Evolutionary conservation across 1,284 basidiomycete genomes (phyloP).

Genomic region (Meira nashicola): DNA sequence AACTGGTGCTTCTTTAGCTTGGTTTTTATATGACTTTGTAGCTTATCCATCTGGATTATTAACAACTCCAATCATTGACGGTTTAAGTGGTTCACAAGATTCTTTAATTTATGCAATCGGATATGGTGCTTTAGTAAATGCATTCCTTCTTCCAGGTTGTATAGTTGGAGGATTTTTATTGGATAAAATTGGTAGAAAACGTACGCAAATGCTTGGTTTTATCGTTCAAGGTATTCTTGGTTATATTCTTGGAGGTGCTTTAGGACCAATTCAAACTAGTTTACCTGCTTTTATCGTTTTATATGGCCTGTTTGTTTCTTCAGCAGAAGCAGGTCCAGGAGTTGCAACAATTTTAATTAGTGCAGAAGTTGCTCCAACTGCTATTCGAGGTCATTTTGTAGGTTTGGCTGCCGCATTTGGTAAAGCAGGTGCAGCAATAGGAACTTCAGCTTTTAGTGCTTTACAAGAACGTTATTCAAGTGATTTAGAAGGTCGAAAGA

Average conservation of each 20-base stretch:
- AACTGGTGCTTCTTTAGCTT: constrained; percentile 67
- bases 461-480: constrained; percentile 17
- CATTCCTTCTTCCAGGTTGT: constrained; percentile 29
- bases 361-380: constrained; percentile 18
- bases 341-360: constrained; percentile 15
- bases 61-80: background rate
- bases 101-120: constrained; percentile 29
- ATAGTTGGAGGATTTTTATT: constrained; percentile 59
- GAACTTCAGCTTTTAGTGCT: constrained; percentile 34
- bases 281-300: constrained; percentile 62
- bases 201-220: constrained; percentile 33
- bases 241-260: constrained; percentile 56
- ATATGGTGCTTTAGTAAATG: constrained; percentile 40
- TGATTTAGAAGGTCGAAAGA: constrained; percentile 14
- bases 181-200: constrained; percentile 43
- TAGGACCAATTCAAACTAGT: constrained; percentile 22
- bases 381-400: constrained; percentile 38
- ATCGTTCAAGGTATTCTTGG: constrained; percentile 55
- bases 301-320: constrained; percentile 82
- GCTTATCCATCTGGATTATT: background rate
- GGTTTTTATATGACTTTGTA: constrained; percentile 54
- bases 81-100: background rate
- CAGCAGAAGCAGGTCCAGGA: constrained; percentile 67
- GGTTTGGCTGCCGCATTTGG: constrained; percentile 68
- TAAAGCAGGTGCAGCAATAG: constrained; percentile 58